A percentile compares a stretch with the other conserved stretches of the same genome.
Evolutionary conservation across 257 asterid genomes (phyloP).

Genomic region (Prunella vulgaris): DNA sequence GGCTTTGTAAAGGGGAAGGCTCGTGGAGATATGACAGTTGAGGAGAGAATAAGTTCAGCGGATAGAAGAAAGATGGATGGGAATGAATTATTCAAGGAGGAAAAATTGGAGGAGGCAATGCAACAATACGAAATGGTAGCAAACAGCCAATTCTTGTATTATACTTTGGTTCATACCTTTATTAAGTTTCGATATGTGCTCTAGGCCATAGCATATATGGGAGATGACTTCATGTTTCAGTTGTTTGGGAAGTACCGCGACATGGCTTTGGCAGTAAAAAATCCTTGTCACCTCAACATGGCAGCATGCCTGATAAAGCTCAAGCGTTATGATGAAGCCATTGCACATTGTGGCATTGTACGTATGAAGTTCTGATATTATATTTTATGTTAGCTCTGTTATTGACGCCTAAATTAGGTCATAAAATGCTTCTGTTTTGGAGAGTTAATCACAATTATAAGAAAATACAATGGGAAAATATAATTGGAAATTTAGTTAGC

Average conservation of each 20-base stretch:
- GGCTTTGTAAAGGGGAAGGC: constrained; percentile 68
- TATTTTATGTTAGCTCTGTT: constrained; percentile 1
- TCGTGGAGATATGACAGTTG: constrained; percentile 98
- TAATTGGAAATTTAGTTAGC: not conserved
- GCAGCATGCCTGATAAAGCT: constrained; percentile 93
- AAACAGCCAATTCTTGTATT: not conserved
- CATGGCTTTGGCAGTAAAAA: constrained; percentile 96
- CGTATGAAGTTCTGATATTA: constrained; percentile 21
- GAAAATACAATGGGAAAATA: not conserved
- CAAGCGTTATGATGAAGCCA: constrained; percentile 85
- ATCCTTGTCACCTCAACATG: constrained; percentile 94
- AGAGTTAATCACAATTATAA: not conserved
- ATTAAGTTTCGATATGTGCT: constrained; percentile 11
- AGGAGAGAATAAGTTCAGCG: constrained; percentile 93
- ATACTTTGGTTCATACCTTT: not conserved
- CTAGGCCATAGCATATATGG: constrained; percentile 96
- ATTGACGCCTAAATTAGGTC: not conserved
- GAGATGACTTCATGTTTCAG: constrained; percentile 99
- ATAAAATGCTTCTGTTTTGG: not conserved
- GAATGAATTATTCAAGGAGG: constrained; percentile 80
- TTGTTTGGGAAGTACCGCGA: constrained; percentile 89
- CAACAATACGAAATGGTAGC: constrained; percentile 95
- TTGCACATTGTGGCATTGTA: constrained; percentile 88
- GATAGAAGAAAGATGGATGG: constrained; percentile 98
- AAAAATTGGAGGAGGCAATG: constrained; percentile 89